Evolutionary conservation across 2,329 filamentous ascomycete genomes (phyloP), one percentile per base, ranked within the genome.

Genomic region (Mycosphaerella arachidis): DNA sequence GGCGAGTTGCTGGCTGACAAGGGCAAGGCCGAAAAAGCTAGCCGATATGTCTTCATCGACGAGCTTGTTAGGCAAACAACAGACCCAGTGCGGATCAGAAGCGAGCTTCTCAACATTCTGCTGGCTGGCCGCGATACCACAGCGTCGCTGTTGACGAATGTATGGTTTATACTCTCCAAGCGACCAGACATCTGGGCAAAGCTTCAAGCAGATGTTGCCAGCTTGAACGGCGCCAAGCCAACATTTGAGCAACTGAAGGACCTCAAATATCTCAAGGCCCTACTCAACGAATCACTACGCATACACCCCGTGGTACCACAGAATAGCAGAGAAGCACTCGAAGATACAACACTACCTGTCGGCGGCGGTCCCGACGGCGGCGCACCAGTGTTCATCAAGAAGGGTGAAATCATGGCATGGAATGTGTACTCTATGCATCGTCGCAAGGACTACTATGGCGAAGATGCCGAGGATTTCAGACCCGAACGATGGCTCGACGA

Each of bases 221-320:
- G 54, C 3, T 63, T 73, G 1, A 54, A 68, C 9, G 67, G 66
- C 48, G 48, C 60, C 7, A 51, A 57, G 29, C 87, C 87, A 0
- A 70, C 67, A 3, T 74, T 72, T 52, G 70, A 73, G 40, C 67
- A 72, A 53, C 63, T 75, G 13, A 73, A 73, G 54, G 68, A 72
- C 37, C 57, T 74, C 50, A 73, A 74, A 48, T 76, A 74, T 59
- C 66, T 76, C 3, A 71, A 85, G 74, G 80, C 87, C 67, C 77
- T 89, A 53, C 81, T 95, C 68, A 88, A 90, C 76, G 91, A 95
- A 76, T 89, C 85, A 0, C 82, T 92, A 60, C 86, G 91, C 13
- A 75, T 93, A 10, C 91, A 93, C 73, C 90, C 90, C 0, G 81
- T 85, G 13, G 88, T 94, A 1, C 90, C 91, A 1, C 89, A 89